Evolutionary conservation across 2,329 filamentous ascomycete species (phyloP).

Genomic region (Rachicladosporium sp.): DNA sequence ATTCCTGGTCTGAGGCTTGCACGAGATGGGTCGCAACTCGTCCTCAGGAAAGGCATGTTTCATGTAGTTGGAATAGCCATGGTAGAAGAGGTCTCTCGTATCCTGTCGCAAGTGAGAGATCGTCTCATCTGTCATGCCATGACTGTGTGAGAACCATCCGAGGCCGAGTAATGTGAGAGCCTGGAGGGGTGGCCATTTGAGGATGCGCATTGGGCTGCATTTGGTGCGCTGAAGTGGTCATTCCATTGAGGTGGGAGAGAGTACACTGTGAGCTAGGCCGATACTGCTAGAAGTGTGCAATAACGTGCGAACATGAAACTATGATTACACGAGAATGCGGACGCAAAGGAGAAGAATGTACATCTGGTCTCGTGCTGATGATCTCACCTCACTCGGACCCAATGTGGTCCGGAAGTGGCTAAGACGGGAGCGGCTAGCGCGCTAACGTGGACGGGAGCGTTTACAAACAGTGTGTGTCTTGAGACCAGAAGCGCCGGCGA

Average conservation of each 20-base stretch:
- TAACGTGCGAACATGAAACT: too few species aligned
- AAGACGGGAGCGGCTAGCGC: too few species aligned
- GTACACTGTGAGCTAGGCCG: too few species aligned
- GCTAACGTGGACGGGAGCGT: too few species aligned
- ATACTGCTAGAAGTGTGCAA: too few species aligned
- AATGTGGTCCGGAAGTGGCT: too few species aligned
- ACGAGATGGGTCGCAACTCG: slow-evolving; percentile 79
- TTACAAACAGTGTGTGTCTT: too few species aligned
- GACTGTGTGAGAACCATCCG: slow-evolving; percentile 22
- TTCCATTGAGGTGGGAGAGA: background rate
- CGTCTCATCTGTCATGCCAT: slow-evolving; percentile 34
- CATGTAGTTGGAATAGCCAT: slow-evolving; percentile 95
- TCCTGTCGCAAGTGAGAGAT: slow-evolving; percentile 31
- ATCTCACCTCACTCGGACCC: too few species aligned
- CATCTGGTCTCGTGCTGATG: too few species aligned
- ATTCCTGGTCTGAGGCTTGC: slow-evolving; percentile 73
- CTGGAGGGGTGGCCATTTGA: slow-evolving; percentile 13
- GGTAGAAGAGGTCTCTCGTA: slow-evolving; percentile 71
- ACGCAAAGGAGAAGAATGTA: too few species aligned
- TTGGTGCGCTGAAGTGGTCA: slow-evolving; percentile 4
- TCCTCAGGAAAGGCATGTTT: slow-evolving; percentile 88
- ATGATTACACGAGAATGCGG: too few species aligned
- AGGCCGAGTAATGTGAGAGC: slow-evolving; percentile 15
- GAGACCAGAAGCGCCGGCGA: too few species aligned
- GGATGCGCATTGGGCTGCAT: slow-evolving; percentile 14